A percentile compares a stretch with the other conserved stretches of the same genome.
phyloP scores from a whole-genome alignment of 2,329 filamentous ascomycete species.

The Sclerotinia subarctica region DNA sequence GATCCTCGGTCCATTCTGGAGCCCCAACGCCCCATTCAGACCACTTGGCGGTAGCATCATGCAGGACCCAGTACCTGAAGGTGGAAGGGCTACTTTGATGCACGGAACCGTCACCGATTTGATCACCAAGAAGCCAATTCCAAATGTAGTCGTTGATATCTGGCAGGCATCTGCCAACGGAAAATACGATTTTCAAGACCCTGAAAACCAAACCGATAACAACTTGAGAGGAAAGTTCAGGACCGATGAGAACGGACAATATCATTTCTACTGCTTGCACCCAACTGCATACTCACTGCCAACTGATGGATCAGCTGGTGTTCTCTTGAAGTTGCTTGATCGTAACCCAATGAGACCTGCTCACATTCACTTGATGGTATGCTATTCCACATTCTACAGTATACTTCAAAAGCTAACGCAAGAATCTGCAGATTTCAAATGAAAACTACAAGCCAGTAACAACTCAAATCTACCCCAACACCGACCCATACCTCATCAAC shows the following conservation, averaged over 20 bases:
- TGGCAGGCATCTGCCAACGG: conserved; percentile 62
- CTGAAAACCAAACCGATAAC: conserved; percentile 54
- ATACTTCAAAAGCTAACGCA: background rate
- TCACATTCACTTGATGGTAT: conserved; percentile 56
- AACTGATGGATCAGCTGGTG: conserved; percentile 51
- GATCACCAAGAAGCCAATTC: conserved; percentile 29
- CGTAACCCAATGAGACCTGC: conserved; percentile 56
- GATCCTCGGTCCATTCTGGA: conserved; percentile 84
- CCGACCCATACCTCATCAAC: conserved; percentile 56
- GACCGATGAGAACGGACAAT: conserved; percentile 55
- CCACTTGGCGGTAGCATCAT: conserved; percentile 69
- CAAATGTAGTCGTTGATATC: conserved; percentile 57
- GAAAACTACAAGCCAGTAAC: conserved; percentile 65
- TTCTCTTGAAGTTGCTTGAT: conserved; percentile 52
- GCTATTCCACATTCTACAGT: background rate
- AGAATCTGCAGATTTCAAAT: conserved; percentile 45
- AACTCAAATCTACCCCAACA: conserved; percentile 72
- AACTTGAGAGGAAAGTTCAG: conserved; percentile 60
- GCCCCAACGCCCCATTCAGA: conserved; percentile 65
- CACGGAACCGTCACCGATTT: conserved; percentile 53
- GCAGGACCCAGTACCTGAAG: conserved; percentile 44
- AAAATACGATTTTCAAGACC: conserved; percentile 60
- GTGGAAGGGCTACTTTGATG: conserved; percentile 55
- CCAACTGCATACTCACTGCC: conserved; percentile 44
- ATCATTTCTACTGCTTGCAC: conserved; percentile 49